These are phyloP conservation scores for Endotrypanum monterogeii DNA, from an alignment of 208 protist genomes.

Conservation along the genomic window DNA sequence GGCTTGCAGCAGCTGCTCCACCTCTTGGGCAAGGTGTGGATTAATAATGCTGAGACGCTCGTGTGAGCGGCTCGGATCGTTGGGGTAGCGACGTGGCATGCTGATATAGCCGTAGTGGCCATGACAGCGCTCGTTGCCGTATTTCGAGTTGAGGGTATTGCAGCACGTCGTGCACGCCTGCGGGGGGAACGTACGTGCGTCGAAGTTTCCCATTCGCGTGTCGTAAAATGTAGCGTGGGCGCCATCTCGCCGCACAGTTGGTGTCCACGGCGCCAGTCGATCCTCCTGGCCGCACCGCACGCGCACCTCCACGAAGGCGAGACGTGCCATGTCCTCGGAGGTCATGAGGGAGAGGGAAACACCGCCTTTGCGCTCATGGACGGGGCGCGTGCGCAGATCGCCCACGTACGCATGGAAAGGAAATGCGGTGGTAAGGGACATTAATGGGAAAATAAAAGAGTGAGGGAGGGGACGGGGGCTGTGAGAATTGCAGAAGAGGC, in stretches of 20 bases:
- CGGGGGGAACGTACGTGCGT: constrained; percentile 67
- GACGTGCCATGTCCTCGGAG: constrained; percentile 76
- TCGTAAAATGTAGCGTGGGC: constrained; percentile 83
- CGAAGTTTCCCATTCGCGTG: constrained; percentile 91
- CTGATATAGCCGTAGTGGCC: constrained; percentile 88
- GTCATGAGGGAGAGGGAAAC: constrained; percentile 85
- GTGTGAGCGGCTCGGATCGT: constrained; percentile 32
- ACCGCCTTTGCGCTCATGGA: constrained; percentile 58
- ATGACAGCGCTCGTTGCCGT: constrained; percentile 87
- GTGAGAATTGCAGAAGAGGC: background rate
- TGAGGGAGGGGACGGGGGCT: background rate
- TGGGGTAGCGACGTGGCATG: constrained; percentile 80
- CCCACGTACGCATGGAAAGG: constrained; percentile 82
- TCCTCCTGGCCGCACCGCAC: constrained; percentile 73
- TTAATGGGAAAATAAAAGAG: constrained; percentile 17
- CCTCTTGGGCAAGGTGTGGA: constrained; percentile 76
- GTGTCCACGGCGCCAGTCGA: constrained; percentile 32
- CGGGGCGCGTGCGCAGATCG: constrained; percentile 79
- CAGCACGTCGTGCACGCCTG: constrained; percentile 84
- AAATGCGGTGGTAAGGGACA: constrained; percentile 90
- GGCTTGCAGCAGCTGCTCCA: constrained; percentile 76
- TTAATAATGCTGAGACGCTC: constrained; percentile 80
- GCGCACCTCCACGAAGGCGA: constrained; percentile 83
- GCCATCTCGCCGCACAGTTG: constrained; percentile 31
- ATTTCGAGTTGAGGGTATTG: constrained; percentile 45